A percentile compares a stretch with the other conserved stretches of the same genome.
Conservation (phyloP, 2,329 filamentous ascomycete species). For the Botryotinia globosa region DNA sequence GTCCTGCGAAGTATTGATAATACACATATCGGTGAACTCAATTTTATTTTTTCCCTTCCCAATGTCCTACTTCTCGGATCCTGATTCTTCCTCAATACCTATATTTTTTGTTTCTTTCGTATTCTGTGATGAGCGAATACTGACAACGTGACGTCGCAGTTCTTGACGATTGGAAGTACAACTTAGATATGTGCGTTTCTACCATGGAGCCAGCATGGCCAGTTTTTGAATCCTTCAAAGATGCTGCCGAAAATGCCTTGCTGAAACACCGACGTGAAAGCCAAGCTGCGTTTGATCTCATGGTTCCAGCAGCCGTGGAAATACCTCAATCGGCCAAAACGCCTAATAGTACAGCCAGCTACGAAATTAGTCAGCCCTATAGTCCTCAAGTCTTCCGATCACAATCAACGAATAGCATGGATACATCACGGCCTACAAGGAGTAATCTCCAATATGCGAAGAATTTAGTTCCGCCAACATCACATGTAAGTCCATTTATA, state of each 20-base stretch:
- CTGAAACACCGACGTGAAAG: slow-evolving; percentile 29
- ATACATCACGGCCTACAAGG: slow-evolving; percentile 12
- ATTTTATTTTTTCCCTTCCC: neutral
- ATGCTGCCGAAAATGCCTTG: slow-evolving; percentile 23
- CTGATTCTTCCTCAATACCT: neutral
- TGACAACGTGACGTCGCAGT: neutral
- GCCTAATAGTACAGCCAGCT: slow-evolving; percentile 30
- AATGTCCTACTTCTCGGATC: no score
- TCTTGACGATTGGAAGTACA: slow-evolving; percentile 36
- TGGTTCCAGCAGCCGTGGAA: slow-evolving; percentile 25
- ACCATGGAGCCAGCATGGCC: slow-evolving; percentile 36
- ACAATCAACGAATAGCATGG: slow-evolving; percentile 19
- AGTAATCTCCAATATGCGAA: slow-evolving; percentile 21
- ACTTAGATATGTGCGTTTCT: slow-evolving; percentile 33
- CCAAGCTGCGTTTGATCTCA: slow-evolving; percentile 34
- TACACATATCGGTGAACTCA: slow-evolving; percentile 28
- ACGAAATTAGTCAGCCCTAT: slow-evolving; percentile 27
- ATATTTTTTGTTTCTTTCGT: neutral
- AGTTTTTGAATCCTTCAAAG: slow-evolving; percentile 32
- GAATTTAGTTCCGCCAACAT: slow-evolving; percentile 16
- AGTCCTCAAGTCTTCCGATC: slow-evolving; percentile 29
- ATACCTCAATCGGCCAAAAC: slow-evolving; percentile 31
- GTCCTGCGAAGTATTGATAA: slow-evolving; percentile 35
- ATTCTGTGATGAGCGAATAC: neutral
- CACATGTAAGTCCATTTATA: neutral